phyloP scores from a whole-genome alignment of 768 basidiomycete species.

The Lyophyllum shimeji region DNA sequence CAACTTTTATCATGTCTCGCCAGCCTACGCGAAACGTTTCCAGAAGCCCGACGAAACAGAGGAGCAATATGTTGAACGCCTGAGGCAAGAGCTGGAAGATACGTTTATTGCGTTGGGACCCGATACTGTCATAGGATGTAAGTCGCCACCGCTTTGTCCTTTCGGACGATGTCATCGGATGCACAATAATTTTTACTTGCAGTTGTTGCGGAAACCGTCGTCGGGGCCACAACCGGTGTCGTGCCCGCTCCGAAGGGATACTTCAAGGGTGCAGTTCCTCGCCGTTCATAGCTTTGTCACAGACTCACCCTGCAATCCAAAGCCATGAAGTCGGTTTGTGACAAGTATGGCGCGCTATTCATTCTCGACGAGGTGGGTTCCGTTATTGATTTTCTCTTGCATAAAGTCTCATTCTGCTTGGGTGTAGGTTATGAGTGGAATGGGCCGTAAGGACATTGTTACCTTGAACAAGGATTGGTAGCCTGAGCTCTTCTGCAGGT shows the following conservation, averaged over 20 bases:
- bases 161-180: background rate
- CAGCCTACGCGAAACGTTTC: slow-evolving; percentile 85
- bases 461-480: background rate
- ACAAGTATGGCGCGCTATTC: slow-evolving; percentile 74
- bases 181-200: background rate
- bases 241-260: slow-evolving; percentile 81
- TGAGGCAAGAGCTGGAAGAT: slow-evolving; percentile 79
- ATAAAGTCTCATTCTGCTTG: background rate
- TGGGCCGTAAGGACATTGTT: slow-evolving; percentile 64
- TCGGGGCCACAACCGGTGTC: slow-evolving; percentile 81
- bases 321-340: slow-evolving; percentile 81
- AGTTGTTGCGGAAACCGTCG: slow-evolving; percentile 87
- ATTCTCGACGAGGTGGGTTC: slow-evolving; percentile 75
- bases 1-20: slow-evolving; percentile 83
- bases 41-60: slow-evolving; percentile 67
- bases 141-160: slow-evolving; percentile 29
- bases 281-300: background rate
- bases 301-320: background rate
- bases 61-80: slow-evolving; percentile 75
- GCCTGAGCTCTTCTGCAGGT: slow-evolving; percentile 40
- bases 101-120: slow-evolving; percentile 84
- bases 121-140: slow-evolving; percentile 80
- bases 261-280: slow-evolving; percentile 47
- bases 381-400: background rate
- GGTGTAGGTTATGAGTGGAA: slow-evolving; percentile 75